phyloP scores from a whole-genome alignment of 306 rosid species.

The Elaeagnus macrophylla region DNA sequence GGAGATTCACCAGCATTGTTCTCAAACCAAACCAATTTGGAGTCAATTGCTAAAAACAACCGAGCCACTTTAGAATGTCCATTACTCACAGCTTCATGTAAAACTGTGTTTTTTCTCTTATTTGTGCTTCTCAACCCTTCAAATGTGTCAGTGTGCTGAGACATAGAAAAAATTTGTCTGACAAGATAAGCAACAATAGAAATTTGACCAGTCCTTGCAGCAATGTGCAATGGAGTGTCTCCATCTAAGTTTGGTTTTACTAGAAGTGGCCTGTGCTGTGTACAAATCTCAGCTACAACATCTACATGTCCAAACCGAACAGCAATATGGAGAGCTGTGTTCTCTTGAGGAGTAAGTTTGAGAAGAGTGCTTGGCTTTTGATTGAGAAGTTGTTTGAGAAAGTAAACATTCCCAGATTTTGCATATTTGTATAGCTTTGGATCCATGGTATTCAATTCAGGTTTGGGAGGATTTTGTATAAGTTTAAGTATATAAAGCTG shows the following conservation, averaged over 20 bases:
- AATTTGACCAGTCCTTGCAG: background rate
- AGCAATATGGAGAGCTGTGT: conserved; percentile 1
- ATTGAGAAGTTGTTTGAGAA: conserved; percentile 1
- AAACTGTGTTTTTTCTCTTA: too few relatives aligned
- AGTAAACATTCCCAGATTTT: conserved; percentile 1
- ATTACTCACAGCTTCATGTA: too few relatives aligned
- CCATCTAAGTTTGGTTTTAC: conserved; percentile 1
- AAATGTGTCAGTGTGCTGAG: background rate
- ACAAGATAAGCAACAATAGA: background rate
- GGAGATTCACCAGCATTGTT: too few relatives aligned
- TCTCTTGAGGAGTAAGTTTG: background rate
- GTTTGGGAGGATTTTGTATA: too few relatives aligned
- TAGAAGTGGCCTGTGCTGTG: background rate
- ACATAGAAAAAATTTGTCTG: background rate
- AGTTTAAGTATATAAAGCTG: too few relatives aligned
- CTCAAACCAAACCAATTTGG: too few relatives aligned
- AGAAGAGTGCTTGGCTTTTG: background rate
- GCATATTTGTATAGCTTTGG: conserved; percentile 10
- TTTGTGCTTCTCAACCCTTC: too few relatives aligned
- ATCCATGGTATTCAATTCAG: background rate
- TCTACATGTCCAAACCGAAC: background rate
- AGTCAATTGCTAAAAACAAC: too few relatives aligned
- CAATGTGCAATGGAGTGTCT: conserved; percentile 1
- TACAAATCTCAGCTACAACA: background rate
- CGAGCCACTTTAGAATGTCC: too few relatives aligned